These are phyloP conservation scores for Cryptococcus jaspeensis DNA, from an alignment of 1,284 basidiomycete species.

Conservation along the genomic window DNA sequence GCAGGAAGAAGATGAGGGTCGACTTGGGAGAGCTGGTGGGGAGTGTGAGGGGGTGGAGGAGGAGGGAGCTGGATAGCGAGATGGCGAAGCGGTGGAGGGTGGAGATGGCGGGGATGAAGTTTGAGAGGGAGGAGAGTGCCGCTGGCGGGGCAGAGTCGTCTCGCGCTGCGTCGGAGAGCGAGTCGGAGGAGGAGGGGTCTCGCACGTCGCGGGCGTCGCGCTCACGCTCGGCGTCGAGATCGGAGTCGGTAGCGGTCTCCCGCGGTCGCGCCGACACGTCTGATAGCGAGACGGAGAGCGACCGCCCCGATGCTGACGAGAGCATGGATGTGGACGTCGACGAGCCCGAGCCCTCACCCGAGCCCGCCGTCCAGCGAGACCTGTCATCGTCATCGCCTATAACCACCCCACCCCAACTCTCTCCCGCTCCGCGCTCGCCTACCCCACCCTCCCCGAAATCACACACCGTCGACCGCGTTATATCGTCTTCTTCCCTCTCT, in stretches of 20 bases:
- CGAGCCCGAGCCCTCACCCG: not conserved
- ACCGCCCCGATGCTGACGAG: not conserved
- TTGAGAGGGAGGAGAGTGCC: not conserved
- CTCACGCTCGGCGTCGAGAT: not conserved
- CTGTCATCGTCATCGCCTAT: too few species aligned
- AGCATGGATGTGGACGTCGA: not conserved
- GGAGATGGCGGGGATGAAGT: not conserved
- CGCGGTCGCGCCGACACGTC: not conserved
- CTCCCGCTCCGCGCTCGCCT: too few species aligned
- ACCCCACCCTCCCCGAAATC: not conserved
- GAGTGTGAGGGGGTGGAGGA: constrained; percentile 62
- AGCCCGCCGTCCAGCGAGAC: too few species aligned
- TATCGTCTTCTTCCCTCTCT: constrained; percentile 12
- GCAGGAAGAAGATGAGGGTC: constrained; percentile 29
- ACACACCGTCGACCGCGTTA: constrained; percentile 1
- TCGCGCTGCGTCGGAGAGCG: too few species aligned
- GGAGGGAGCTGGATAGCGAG: constrained; percentile 40
- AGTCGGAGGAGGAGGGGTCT: too few species aligned
- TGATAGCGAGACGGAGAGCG: constrained; percentile 4
- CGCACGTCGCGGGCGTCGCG: not conserved
- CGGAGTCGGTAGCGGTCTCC: not conserved
- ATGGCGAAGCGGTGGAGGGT: constrained; percentile 30
- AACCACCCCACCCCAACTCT: not conserved
- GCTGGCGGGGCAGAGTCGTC: too few species aligned
- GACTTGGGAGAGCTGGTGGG: constrained; percentile 72